Base-by-base conservation (phyloP, 2,329 filamentous ascomycete genomes). In the Sporothrix curviconia region DNA sequence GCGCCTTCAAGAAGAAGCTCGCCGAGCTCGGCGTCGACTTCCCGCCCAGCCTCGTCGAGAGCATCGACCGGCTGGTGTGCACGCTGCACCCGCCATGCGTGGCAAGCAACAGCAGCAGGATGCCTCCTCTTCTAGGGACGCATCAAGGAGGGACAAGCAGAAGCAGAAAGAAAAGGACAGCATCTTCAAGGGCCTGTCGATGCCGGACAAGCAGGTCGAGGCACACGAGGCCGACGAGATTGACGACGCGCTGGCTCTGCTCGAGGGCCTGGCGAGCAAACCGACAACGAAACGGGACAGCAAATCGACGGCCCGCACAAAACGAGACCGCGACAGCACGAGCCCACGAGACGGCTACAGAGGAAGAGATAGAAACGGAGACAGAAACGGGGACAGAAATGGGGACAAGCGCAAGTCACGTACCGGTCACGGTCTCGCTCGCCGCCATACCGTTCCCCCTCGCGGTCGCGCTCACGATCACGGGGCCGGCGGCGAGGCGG, bases 21-120 rank as follows among this genome's bases (percentile, higher is more conserved):
- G 82, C 86, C 64, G 82, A 79, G 30, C 85, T 95, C 72, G 89
- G 88, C 56, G 89, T 87, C 61, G 91, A 82, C 25, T 91, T 76
- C 51, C 95, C 96, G 63, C 90, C 92, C 56, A 96, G 89, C 74
- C 76, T 99, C 65, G 81, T 96, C 57, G 90, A 96, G 69, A 96
- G 90, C 69, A 84, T 99, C 65, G 92, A 97, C 69, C 88, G 92
- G 7, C 74, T 97, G 36, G 86, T 97, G 30, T 76, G 87, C 62
- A 90, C 90, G 3, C 87, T 99, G 82, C 94, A 99, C 66, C 94
- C 95, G 1, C 89, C 65, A 87, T 92, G 73, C 95, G 91, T 71
- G 76, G 76, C 56, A 67, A 72, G 61, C 61, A 68, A 59, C 63
- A 68, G 49, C 69, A 71, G 57, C 65, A 71, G 24, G 8, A 46